These are phyloP conservation scores for Eimeria praecox DNA, from an alignment of 169 alveolate genomes.

Conservation along the genomic window DNA sequence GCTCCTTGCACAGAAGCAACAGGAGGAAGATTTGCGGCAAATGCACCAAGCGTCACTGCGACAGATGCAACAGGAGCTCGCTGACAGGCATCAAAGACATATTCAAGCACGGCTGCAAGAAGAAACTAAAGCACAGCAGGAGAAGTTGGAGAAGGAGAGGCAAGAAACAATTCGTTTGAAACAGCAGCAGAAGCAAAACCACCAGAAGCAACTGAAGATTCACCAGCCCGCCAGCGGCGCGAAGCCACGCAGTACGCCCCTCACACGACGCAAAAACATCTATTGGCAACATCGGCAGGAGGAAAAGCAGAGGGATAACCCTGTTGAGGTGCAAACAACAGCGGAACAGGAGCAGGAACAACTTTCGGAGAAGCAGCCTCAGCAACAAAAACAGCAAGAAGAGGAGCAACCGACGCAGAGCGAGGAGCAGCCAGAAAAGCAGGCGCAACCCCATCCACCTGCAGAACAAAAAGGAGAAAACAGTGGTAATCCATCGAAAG, in stretches of 20 bases:
- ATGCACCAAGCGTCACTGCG: background rate
- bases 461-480: background rate
- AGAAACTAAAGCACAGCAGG: background rate
- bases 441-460: background rate
- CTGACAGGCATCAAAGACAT: background rate
- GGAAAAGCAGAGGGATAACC: background rate
- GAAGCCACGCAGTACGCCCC: background rate
- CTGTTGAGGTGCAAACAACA: background rate
- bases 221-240: background rate
- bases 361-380: background rate
- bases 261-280: background rate
- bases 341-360: background rate
- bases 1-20: conserved; percentile 22
- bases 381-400: background rate
- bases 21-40: background rate
- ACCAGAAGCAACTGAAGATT: background rate
- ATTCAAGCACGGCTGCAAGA: conserved; percentile 37
- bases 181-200: background rate
- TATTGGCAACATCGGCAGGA: background rate
- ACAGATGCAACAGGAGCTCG: background rate
- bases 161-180: background rate
- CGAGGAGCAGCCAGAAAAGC: background rate
- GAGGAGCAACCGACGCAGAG: background rate
- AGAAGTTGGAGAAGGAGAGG: background rate
- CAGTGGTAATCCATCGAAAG: background rate